Evolutionary conservation across 2,329 filamentous ascomycete genomes (phyloP).

Genomic region (Pseudocercospora crystallina): DNA sequence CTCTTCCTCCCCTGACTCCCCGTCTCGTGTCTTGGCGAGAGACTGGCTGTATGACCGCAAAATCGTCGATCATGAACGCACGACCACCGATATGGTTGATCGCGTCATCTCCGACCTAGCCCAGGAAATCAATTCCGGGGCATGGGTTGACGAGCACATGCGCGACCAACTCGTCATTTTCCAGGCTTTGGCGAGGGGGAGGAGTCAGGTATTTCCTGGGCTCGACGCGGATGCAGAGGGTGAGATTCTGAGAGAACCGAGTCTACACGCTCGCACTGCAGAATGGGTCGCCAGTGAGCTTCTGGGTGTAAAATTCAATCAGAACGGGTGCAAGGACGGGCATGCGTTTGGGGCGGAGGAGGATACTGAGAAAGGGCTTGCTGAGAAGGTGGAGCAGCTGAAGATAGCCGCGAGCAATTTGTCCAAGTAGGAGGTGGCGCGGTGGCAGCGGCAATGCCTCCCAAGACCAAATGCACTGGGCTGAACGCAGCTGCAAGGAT

Average conservation of each 20-base stretch:
- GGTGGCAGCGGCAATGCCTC: too few relatives aligned
- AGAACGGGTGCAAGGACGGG: constrained; percentile 38
- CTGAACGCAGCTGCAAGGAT: too few relatives aligned
- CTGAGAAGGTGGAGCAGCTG: too few relatives aligned
- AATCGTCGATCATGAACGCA: constrained; percentile 19
- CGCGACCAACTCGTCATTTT: constrained; percentile 62
- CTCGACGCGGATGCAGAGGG: constrained; percentile 18
- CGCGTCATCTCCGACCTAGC: constrained; percentile 47
- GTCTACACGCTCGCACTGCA: constrained; percentile 48
- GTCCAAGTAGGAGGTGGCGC: too few relatives aligned
- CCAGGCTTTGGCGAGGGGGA: constrained; percentile 53
- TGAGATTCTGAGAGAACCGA: constrained; percentile 32
- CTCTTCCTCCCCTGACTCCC: constrained; percentile 30
- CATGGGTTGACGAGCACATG: constrained; percentile 56
- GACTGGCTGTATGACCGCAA: constrained; percentile 52
- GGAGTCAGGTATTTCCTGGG: constrained; percentile 33
- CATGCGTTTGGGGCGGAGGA: constrained; percentile 29
- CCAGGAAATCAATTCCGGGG: constrained; percentile 46
- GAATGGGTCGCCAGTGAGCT: constrained; percentile 45
- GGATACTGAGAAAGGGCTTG: neutral
- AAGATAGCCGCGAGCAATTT: too few relatives aligned
- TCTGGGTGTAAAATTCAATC: constrained; percentile 42
- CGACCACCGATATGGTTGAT: constrained; percentile 39
- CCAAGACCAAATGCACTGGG: too few relatives aligned
- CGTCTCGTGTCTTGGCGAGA: constrained; percentile 50